Base-by-base conservation (phyloP, 1,139 yeast genomes). In the Suhomyces ambrosiae region DNA sequence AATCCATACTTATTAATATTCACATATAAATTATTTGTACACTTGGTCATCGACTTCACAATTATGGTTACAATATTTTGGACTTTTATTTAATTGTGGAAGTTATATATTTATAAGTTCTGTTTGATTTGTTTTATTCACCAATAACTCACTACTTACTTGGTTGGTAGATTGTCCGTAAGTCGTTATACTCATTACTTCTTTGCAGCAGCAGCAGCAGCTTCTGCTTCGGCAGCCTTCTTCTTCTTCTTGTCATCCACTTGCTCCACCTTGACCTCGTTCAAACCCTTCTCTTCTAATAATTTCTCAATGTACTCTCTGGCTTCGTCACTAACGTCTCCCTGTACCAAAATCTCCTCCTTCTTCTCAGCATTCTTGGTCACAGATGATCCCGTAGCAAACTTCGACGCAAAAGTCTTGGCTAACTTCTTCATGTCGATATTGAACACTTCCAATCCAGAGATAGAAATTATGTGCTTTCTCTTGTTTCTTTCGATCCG, bases 321-420 rank as follows among this genome's bases (percentile, higher is more conserved):
- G 16, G 92, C 95, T 54, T 86, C 96, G 50, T 89, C 96, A 46
- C 90, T 85, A 32, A 90, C 94, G 61, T 92, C 98, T 52, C 98
- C 98, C 66, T 90, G 97, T 41, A 90, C 85, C 45, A 88, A 78
- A 40, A 90, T 80, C 56, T 90, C 97, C 47, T 90, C 97, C 58
- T 85, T 86, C 63, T 90, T 90, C 50, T 90, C 97, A 8, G 83
- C 92, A 46, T 83, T 85, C 65, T 90, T 90, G 7, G 90, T 82
- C n/a, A 90, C 96, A 30, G 94, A 81, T 17, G 97, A 94, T 32
- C 98, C 98, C 3, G 97, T 90, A 15, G 98, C 98, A 59, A 90
- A 92, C 61, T 87, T 88, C 27, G 94, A 83, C 0, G 97, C 95
- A 63, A 92, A 88, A 0, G 89, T 82, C 71, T 92, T 92, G 31